A percentile compares a stretch with the other conserved stretches of the same genome.
Evolutionary conservation across 2,329 filamentous ascomycete species (phyloP).

Genomic region (Penicillium sp.): DNA sequence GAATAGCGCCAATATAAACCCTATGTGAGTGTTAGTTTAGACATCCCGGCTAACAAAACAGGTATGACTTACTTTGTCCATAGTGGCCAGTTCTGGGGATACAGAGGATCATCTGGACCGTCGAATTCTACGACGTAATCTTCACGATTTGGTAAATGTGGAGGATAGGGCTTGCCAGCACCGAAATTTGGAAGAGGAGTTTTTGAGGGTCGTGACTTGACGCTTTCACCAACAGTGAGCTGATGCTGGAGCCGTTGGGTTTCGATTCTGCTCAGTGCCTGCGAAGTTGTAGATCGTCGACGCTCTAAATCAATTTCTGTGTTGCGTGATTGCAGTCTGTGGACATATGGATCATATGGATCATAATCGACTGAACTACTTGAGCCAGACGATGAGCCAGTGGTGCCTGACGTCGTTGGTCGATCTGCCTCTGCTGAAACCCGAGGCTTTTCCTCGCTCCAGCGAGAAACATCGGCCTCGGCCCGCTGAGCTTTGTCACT

Average conservation of each 20-base stretch:
- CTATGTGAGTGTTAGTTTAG: constrained; percentile 10
- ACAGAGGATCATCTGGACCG: constrained; percentile 55
- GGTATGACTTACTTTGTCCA: constrained; percentile 46
- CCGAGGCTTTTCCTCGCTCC: constrained; percentile 14
- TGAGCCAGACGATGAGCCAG: constrained; percentile 23
- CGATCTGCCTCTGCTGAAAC: constrained; percentile 16
- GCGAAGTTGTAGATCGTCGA: constrained; percentile 26
- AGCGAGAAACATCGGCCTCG: constrained; percentile 16
- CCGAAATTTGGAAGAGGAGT: constrained; percentile 31
- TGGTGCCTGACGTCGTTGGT: constrained; percentile 15
- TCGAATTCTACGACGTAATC: constrained; percentile 63
- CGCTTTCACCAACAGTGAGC: constrained; percentile 36
- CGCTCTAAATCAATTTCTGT: constrained; percentile 38
- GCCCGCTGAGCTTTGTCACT: constrained; percentile 12
- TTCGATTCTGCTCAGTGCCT: constrained; percentile 35
- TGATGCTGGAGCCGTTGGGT: constrained; percentile 45
- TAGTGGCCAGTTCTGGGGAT: constrained; percentile 58
- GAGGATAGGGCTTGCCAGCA: constrained; percentile 56
- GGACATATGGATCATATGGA: constrained; percentile 30
- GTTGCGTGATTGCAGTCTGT: constrained; percentile 33
- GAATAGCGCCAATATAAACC: constrained; percentile 23
- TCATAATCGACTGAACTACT: constrained; percentile 34
- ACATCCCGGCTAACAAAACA: background rate
- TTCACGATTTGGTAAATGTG: constrained; percentile 54
- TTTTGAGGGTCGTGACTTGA: constrained; percentile 29